Evolutionary conservation across 257 asterid species (phyloP), one percentile per base, ranked within the genome.

Genomic region (Cruciata laevipes): DNA sequence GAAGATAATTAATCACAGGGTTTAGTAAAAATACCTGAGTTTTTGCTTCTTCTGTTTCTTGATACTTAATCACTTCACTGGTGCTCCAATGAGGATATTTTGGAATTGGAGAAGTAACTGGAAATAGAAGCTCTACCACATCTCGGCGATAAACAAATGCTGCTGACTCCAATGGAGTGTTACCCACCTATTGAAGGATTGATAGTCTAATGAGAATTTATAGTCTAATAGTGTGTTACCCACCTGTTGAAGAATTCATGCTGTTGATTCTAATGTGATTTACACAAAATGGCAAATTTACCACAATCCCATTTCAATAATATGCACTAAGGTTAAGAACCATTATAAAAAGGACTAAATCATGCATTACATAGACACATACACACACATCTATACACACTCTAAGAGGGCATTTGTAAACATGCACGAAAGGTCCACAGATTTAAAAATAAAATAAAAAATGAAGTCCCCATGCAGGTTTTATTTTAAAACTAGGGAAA

Each of bases 61-160:
- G 38, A 63, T 44, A 63, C 23, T 42, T 8, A 32, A 51, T 40
- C 25, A 82, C 35, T 70, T 71, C 79, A 33, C 17, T 44, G 65
- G 67, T 17, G 59, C 70, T 79, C 86, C 84, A 79, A 47, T 44
- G 33, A 6, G 78, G 77, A 74, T 71, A 71, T 11, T 7, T 1
- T 62, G 61, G 16, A 38, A 76, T 62, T 9, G 21, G 64, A 52
- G 49, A 64, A 68, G 79, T 72, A 60, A 14, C 21, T 7, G 80
- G 80, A 65, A 82, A 74, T 52, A 82, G 74, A 67, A 72, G 44
- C 63, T n/a, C 14, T 13, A 63, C 69, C 17, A 8, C 65, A 0
- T n/a, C 57, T 21, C 0, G 3, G n/a, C 24, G 6, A 53, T 61
- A 20, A 31, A n/a, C 21, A 31, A 63, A 4, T 1, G 65, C 70